Conservation (phyloP, 192 early-diverging fungal genomes). For the Backusella macrospora region DNA sequence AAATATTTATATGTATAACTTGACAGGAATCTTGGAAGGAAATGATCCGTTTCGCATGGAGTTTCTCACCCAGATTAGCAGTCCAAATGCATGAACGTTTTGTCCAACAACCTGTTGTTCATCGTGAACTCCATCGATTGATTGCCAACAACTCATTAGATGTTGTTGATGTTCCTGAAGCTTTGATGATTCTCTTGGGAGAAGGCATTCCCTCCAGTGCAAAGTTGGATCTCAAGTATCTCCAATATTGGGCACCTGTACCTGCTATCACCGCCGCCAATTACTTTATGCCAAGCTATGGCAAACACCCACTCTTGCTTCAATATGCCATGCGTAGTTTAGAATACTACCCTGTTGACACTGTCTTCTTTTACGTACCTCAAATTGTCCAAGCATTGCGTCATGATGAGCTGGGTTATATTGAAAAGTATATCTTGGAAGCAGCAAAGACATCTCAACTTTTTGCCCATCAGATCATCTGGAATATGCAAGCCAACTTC, state of each 20-base stretch:
- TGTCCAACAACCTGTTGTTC: conserved; percentile 62
- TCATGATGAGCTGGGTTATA: conserved; percentile 86
- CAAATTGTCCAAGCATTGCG: conserved; percentile 97
- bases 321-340: conserved; percentile 94
- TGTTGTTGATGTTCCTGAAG: conserved; percentile 74
- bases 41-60: conserved; percentile 83
- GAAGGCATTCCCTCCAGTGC: conserved; percentile 49
- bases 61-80: conserved; percentile 78
- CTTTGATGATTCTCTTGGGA: conserved; percentile 72
- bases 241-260: conserved; percentile 89
- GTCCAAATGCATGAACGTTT: conserved; percentile 80
- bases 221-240: conserved; percentile 52
- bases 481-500: conserved; percentile 99
- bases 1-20: neutral
- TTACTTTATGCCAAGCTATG: conserved; percentile 73
- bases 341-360: conserved; percentile 88
- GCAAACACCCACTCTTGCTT: conserved; percentile 84
- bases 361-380: conserved; percentile 98
- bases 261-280: conserved; percentile 88
- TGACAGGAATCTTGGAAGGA: conserved; percentile 76
- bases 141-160: conserved; percentile 64
- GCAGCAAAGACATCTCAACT: conserved; percentile 92
- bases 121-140: conserved; percentile 64
- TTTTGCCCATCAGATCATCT: conserved; percentile 99
- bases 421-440: conserved; percentile 94